A percentile compares a stretch with the other conserved stretches of the same genome.
Conservation (phyloP, 495 filamentous ascomycete genomes). For the Penicillium riverlandense region DNA sequence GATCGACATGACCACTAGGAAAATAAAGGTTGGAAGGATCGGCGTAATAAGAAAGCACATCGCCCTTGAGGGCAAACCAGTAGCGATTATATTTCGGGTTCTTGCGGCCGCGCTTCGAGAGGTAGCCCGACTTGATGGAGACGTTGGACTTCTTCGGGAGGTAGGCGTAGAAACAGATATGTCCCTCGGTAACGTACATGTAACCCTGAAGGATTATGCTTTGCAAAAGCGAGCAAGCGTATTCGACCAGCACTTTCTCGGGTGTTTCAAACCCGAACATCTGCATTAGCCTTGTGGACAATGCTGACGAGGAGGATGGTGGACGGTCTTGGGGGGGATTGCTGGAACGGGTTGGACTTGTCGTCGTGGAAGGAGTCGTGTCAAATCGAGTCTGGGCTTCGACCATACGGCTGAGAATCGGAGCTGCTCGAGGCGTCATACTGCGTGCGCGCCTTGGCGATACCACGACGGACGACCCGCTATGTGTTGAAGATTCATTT, state of each 20-base stretch:
- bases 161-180: conserved; percentile 97
- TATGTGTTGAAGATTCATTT: conserved; percentile 13
- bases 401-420: conserved; percentile 75
- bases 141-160: conserved; percentile 81
- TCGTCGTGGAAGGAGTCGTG: conserved; percentile 15
- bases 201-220: conserved; percentile 90
- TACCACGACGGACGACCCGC: conserved; percentile 7
- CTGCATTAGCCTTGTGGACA: conserved; percentile 69
- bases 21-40: conserved; percentile 86
- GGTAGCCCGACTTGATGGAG: conserved; percentile 78
- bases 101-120: conserved; percentile 81
- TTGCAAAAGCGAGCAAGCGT: conserved; percentile 89
- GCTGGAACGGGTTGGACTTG: conserved; percentile 10
- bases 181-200: conserved; percentile 90
- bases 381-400: conserved; percentile 68
- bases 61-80: conserved; percentile 94
- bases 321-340: conserved; percentile 13
- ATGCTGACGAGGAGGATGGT: conserved; percentile 24
- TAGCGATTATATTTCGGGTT: conserved; percentile 89
- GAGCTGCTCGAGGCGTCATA: conserved; percentile 48
- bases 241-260: conserved; percentile 86
- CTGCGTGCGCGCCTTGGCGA: conserved; percentile 26
- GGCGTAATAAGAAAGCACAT: conserved; percentile 89
- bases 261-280: conserved; percentile 81
- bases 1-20: conserved; percentile 83